Conservation (phyloP, 208 protist genomes). For the Jaenimonas drosophilae region DNA sequence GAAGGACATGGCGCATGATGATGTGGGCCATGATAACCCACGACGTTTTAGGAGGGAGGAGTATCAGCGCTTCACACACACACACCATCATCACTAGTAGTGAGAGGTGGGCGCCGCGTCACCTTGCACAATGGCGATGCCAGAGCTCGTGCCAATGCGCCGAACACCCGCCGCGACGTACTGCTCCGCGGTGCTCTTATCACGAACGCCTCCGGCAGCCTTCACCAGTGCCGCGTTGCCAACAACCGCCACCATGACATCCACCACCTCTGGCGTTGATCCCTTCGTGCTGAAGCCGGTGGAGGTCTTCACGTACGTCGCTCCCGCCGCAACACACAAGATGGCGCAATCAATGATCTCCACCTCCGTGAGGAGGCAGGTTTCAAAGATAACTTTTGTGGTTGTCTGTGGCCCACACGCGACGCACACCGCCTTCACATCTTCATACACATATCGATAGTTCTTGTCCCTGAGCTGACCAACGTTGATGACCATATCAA, state of each 20-base stretch:
- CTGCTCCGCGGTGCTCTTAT: constrained; percentile 43
- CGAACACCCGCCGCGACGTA: constrained; percentile 77
- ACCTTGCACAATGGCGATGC: constrained; percentile 56
- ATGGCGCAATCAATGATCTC: constrained; percentile 89
- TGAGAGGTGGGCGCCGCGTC: not conserved
- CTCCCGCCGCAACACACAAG: constrained; percentile 72
- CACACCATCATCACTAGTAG: not conserved
- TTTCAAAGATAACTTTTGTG: constrained; percentile 93
- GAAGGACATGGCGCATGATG: not conserved
- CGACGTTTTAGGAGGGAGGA: not conserved
- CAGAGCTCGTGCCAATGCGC: constrained; percentile 89
- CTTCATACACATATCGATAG: constrained; percentile 76
- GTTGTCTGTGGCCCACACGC: constrained; percentile 24
- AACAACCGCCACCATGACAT: constrained; percentile 88
- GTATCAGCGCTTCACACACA: not conserved
- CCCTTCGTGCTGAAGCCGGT: constrained; percentile 90
- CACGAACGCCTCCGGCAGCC: constrained; percentile 88
- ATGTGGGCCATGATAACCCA: not conserved
- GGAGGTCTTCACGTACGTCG: constrained; percentile 93
- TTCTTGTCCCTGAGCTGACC: constrained; percentile 77
- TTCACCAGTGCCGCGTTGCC: constrained; percentile 79
- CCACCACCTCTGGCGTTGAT: constrained; percentile 77
- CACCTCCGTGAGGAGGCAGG: constrained; percentile 77
- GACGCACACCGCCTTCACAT: constrained; percentile 71
- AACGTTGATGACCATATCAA: constrained; percentile 95